Base-by-base conservation (phyloP, 176 grass and related monocot genomes). In the Phragmites australis region DNA sequence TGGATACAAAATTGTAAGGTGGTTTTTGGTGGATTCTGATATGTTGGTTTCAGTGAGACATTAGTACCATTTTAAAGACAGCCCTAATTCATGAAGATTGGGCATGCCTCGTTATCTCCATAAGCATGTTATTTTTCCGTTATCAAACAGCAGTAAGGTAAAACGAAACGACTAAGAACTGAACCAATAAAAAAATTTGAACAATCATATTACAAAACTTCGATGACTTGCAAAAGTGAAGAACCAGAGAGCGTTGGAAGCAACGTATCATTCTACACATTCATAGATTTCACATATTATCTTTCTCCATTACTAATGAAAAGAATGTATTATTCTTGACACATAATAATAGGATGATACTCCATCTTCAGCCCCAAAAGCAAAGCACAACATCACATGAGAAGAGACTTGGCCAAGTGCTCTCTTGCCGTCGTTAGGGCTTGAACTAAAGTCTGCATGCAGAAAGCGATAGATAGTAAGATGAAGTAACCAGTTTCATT, bases 351-450 rank as follows among this genome's bases (percentile, higher is more conserved):
- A 11, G 44, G 51, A 66, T 66, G 61, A 47, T 61, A 77, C 8
- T 44, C 14, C 56, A 41, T 43, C 39, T 72, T 56, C 72, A 8
- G 1, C 58, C 37, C 42, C 13, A 44, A 82, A 70, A 30, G 14
- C 29, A 66, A 13, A 66, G 12, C 78, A 59, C 31, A 44, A 27
- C 62, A 81, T 99, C 86, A 99, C 81, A 93, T 99, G 18, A 95
- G 88, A 89, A 94, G 96, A 86, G 96, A 98, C 73, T 93, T 99
- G 46, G 96, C 82, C 1, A 95, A 84, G 87, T 99, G 96, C 44
- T 99, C 92, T 84, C 92, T 90, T 74, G 92, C 92, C 63, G 88
- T 90, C 15, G 92, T 93, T 62, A 99, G 75, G 17, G 96, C 96
- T 70, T 93, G 90, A 72, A 91, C 84, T 81, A 99, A 76, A 77